Evolutionary conservation across 2,329 filamentous ascomycete genomes (phyloP).

Genomic region (Rutstroemia sp.): DNA sequence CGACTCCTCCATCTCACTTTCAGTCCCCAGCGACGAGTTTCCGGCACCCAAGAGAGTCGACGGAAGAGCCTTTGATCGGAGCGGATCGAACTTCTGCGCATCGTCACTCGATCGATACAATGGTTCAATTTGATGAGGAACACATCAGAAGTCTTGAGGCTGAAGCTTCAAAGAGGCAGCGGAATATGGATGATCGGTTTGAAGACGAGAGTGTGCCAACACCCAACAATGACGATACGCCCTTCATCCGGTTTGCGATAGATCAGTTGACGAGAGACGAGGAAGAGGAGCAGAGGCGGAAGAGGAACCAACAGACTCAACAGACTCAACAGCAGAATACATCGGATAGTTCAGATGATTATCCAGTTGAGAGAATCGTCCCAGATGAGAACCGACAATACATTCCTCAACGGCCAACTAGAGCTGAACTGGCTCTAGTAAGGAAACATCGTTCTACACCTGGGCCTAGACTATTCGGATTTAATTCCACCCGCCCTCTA

Average conservation of each 20-base stretch:
- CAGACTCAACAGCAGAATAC: slow-evolving; percentile 33
- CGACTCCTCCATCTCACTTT: slow-evolving; percentile 18
- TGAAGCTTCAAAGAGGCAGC: slow-evolving; percentile 15
- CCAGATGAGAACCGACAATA: slow-evolving; percentile 34
- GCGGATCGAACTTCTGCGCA: not conserved
- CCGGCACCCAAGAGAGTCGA: slow-evolving; percentile 4
- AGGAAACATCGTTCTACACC: slow-evolving; percentile 32
- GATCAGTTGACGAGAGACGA: slow-evolving; percentile 75
- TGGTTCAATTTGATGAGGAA: slow-evolving; percentile 26
- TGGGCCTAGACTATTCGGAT: slow-evolving; percentile 24
- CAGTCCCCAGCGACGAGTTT: not conserved
- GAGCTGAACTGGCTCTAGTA: slow-evolving; percentile 27
- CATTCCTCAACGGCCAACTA: slow-evolving; percentile 16
- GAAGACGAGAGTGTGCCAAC: slow-evolving; percentile 23
- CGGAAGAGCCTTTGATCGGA: slow-evolving; percentile 4
- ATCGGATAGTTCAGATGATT: slow-evolving; percentile 32
- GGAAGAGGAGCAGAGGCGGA: slow-evolving; percentile 39
- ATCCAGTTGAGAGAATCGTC: slow-evolving; percentile 43
- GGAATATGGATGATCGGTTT: slow-evolving; percentile 15
- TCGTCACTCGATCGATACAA: not conserved
- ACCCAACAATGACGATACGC: slow-evolving; percentile 69
- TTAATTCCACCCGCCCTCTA: slow-evolving; percentile 26
- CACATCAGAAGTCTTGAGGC: slow-evolving; percentile 20
- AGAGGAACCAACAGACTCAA: slow-evolving; percentile 23
- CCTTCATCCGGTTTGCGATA: slow-evolving; percentile 84